phyloP scores from a whole-genome alignment of 1,284 basidiomycete species.

The Pseudozyma pruni region DNA sequence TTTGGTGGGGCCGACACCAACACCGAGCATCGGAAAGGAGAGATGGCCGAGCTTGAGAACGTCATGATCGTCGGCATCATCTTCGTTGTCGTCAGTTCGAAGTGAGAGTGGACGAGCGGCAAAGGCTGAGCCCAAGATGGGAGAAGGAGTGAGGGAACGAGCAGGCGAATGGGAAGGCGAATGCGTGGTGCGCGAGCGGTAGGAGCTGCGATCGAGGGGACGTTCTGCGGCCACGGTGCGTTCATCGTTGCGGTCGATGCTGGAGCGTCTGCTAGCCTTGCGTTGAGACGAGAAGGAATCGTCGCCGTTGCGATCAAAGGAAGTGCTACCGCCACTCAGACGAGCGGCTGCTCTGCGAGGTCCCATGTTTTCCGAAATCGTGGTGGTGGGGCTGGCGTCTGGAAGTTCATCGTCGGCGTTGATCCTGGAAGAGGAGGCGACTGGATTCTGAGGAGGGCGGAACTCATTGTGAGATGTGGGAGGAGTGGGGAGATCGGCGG shows the following conservation, averaged over 20 bases:
- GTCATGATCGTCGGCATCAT: constrained; percentile 21
- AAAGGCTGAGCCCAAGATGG: constrained; percentile 55
- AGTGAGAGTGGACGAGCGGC: constrained; percentile 14
- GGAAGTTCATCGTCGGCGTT: constrained; percentile 19
- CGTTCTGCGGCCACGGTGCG: constrained; percentile 37
- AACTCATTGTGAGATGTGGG: constrained; percentile 57
- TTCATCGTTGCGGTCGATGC: constrained; percentile 44
- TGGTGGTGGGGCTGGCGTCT: constrained; percentile 42
- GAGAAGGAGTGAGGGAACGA: constrained; percentile 61
- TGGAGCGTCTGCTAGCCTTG: constrained; percentile 38
- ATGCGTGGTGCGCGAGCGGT: constrained; percentile 33
- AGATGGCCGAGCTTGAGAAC: constrained; percentile 53
- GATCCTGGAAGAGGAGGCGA: constrained; percentile 36
- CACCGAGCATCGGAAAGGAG: constrained; percentile 55
- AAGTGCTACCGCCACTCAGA: constrained; percentile 40
- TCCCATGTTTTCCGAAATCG: constrained; percentile 41
- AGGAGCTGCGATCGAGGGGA: constrained; percentile 24
- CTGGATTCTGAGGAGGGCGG: constrained; percentile 30
- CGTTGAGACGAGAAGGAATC: constrained; percentile 37
- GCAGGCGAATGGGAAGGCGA: constrained; percentile 28
- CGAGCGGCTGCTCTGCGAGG: constrained; percentile 39
- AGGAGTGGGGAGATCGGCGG: constrained; percentile 45
- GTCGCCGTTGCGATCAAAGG: constrained; percentile 28
- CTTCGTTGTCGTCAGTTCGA: background rate
- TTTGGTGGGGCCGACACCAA: constrained; percentile 56